These are phyloP conservation scores for Nepenthes alata DNA, from an alignment of 179 eudicot genomes.

Conservation along the genomic window DNA sequence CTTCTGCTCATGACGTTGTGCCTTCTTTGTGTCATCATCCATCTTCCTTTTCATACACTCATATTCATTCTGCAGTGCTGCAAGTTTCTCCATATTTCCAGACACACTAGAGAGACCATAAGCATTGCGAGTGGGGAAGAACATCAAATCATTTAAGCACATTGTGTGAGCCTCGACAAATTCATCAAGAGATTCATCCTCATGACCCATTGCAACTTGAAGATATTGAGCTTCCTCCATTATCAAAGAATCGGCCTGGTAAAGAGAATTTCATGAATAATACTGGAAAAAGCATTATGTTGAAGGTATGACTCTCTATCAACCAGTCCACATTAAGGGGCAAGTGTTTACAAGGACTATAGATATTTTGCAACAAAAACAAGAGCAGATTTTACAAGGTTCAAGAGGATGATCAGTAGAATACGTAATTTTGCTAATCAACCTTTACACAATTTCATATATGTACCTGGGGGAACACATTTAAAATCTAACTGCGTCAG, in stretches of 20 bases:
- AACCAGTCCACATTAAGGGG: neutral
- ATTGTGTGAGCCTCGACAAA: conserved; percentile 77
- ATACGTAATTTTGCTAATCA: too few species aligned
- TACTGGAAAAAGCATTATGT: neutral
- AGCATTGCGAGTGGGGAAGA: conserved; percentile 74
- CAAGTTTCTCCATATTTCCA: conserved; percentile 68
- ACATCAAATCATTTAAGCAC: conserved; percentile 72
- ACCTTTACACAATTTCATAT: too few species aligned
- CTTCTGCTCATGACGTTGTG: conserved; percentile 75
- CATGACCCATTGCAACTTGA: conserved; percentile 78
- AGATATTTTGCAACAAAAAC: neutral
- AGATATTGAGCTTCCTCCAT: conserved; percentile 55
- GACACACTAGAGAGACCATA: conserved; percentile 92
- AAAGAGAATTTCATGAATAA: conserved; percentile 5
- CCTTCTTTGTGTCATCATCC: conserved; percentile 94
- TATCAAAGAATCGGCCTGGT: conserved; percentile 66
- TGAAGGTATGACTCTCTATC: neutral
- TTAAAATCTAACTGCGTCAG: too few species aligned
- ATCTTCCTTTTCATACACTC: conserved; percentile 77
- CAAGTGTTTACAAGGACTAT: too few species aligned
- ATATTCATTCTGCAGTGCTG: conserved; percentile 79
- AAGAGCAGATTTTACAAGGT: too few species aligned
- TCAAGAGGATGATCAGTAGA: too few species aligned
- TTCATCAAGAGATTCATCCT: conserved; percentile 61
- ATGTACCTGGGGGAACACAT: too few species aligned